Base-by-base conservation (phyloP, 768 basidiomycete species). In the Kwoniella europaea region DNA sequence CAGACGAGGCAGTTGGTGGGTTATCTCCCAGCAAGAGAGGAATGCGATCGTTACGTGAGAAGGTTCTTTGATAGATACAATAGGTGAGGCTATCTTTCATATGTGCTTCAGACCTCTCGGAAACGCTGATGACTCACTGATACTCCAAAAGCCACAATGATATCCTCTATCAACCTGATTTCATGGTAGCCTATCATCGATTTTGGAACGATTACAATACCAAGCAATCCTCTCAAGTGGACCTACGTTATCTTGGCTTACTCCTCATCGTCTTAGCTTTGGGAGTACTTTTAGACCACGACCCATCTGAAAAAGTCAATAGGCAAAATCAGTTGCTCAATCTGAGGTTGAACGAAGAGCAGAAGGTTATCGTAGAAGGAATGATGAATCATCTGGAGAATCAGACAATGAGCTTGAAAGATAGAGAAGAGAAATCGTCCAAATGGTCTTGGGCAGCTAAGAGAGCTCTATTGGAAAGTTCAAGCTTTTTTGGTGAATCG, bases 361-460 rank as follows among this genome's bases (percentile, higher is more conserved):
- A 67, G 18, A 43, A 27, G 4, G 1, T 13, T 4, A 29, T 44
- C 24, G 44, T 67, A 2, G 35, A 29, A n/a, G 65, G 20, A 0
- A 58, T 58, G 65, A 24, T 67, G 42, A n/a, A 50, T 10, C 41
- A 59, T 15, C n/a, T 67, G 12, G 65, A 66, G 27, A 35, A 20
- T 15, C 65, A 67, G 56, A 58, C 65, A 4, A 24, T 59, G 57
- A 65, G 64, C 6, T 62, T 69, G 18, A 64, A 63, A 42, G 70
- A 68, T 46, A 46, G 70, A 27, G 67, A 71, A 53, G 75, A 72
- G 58, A 44, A 64, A 55, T 72, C 68, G 24, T 54, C 43, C 10
- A 68, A 50, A 16, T 78, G 74, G 76, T 71, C 64, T 29, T 75
- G 74, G 72, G 76, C 72, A 6, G 72, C 72, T 2, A 68, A 71